These are phyloP conservation scores for Aspergillus cavernicola DNA, from an alignment of 495 filamentous ascomycete species.

Conservation along the genomic window DNA sequence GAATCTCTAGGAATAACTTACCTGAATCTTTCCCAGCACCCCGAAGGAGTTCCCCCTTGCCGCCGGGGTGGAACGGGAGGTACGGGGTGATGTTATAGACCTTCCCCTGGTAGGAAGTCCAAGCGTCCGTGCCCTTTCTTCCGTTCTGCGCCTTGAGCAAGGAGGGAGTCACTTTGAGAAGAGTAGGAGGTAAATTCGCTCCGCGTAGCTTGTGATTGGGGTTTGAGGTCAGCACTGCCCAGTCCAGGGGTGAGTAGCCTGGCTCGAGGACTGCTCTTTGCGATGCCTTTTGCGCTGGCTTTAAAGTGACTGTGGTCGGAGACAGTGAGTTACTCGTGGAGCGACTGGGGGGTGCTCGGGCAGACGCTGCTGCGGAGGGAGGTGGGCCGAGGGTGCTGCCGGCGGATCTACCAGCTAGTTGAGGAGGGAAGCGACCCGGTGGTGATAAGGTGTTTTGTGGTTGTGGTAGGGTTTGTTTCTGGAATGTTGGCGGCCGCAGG, in stretches of 20 bases:
- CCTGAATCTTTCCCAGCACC: slow-evolving; percentile 67
- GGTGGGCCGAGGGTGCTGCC: slow-evolving; percentile 25
- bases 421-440: slow-evolving; percentile 21
- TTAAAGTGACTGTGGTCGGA: slow-evolving; percentile 26
- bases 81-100: slow-evolving; percentile 96
- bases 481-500: slow-evolving; percentile 24
- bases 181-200: slow-evolving; percentile 46
- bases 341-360: slow-evolving; percentile 28
- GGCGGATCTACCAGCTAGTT: slow-evolving; percentile 5
- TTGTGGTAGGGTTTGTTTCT: slow-evolving; percentile 15
- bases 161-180: slow-evolving; percentile 70
- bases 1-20: slow-evolving; percentile 83
- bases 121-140: slow-evolving; percentile 77
- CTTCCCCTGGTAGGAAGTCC: slow-evolving; percentile 79
- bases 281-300: slow-evolving; percentile 38
- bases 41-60: slow-evolving; percentile 77
- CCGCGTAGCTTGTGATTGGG: slow-evolving; percentile 66
- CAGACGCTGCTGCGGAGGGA: slow-evolving; percentile 33
- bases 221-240: slow-evolving; percentile 72
- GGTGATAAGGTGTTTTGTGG: slow-evolving; percentile 6
- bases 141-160: slow-evolving; percentile 72
- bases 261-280: slow-evolving; percentile 72
- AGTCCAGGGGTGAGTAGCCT: slow-evolving; percentile 91
- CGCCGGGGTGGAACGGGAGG: slow-evolving; percentile 85
- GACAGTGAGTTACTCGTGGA: slow-evolving; percentile 34